Conservation (phyloP, 345 rosid species). For the Bretschneidera sinensis region DNA sequence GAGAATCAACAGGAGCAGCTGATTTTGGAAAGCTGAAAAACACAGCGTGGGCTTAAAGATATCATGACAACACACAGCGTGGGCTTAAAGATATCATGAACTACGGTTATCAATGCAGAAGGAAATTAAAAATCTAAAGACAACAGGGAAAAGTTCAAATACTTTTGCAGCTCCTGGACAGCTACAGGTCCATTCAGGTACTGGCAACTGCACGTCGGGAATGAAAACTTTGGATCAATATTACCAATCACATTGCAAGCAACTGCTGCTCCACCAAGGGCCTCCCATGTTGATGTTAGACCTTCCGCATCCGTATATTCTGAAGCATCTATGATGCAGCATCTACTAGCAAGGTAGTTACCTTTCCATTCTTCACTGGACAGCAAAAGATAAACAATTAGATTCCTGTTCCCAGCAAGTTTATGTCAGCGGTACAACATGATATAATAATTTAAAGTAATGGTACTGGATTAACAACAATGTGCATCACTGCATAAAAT, state of each 20-base stretch:
- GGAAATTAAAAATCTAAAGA: not conserved
- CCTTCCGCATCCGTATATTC: constrained; percentile 41
- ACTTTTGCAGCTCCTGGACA: constrained; percentile 72
- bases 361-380: constrained; percentile 54
- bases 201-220: constrained; percentile 72
- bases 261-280: constrained; percentile 78
- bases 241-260: constrained; percentile 80
- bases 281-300: constrained; percentile 58
- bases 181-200: constrained; percentile 47
- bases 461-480: not conserved
- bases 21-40: not conserved
- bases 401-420: constrained; percentile 53
- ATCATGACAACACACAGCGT: too few relatives aligned
- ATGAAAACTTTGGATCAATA: constrained; percentile 61
- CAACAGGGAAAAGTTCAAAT: constrained; percentile 15
- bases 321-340: constrained; percentile 40
- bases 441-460: constrained; percentile 5
- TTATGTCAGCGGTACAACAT: constrained; percentile 18
- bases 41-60: too few relatives aligned
- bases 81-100: not conserved
- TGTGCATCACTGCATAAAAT: constrained; percentile 7
- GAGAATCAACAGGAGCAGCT: not conserved
- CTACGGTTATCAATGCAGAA: not conserved
- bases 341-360: constrained; percentile 56
- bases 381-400: constrained; percentile 79